phyloP scores from a whole-genome alignment of 805 yeast genomes.

The Citeromyces matritensis region DNA sequence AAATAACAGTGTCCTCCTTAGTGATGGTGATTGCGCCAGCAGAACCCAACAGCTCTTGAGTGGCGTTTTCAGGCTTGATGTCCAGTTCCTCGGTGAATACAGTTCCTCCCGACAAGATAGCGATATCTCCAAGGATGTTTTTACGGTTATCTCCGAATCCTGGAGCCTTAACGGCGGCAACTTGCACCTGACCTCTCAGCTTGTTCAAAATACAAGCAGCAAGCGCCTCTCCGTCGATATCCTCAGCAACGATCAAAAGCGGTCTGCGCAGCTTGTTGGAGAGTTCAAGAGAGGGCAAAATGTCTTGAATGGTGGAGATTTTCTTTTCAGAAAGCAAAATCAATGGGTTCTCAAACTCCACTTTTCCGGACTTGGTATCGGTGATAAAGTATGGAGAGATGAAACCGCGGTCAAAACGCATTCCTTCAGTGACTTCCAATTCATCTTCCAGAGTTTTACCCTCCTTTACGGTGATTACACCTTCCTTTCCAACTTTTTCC shows the following conservation, averaged over 20 bases:
- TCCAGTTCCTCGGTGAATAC: constrained; percentile 86
- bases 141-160: constrained; percentile 99
- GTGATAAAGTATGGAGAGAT: constrained; percentile 95
- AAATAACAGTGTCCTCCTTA: constrained; percentile 87
- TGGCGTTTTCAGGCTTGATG: constrained; percentile 89
- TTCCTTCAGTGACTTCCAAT: constrained; percentile 94
- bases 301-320: constrained; percentile 78
- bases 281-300: constrained; percentile 83
- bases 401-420: constrained; percentile 96
- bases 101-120: constrained; percentile 89
- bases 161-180: constrained; percentile 95
- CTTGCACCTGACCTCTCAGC: constrained; percentile 96
- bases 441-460: constrained; percentile 96
- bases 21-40: constrained; percentile 87
- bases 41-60: constrained; percentile 78
- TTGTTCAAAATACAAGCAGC: constrained; percentile 97
- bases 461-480: constrained; percentile 95
- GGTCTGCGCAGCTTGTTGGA: constrained; percentile 93
- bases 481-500: constrained; percentile 98
- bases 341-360: constrained; percentile 89
- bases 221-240: constrained; percentile 93
- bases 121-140: constrained; percentile 91
- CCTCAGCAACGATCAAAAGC: constrained; percentile 85
- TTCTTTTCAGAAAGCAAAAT: constrained; percentile 84
- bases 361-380: constrained; percentile 83